Percentiles rank a stretch among this genome's conserved stretches.
Conservation (phyloP, 176 grass and related monocot genomes). For the Ensete glaucum region DNA sequence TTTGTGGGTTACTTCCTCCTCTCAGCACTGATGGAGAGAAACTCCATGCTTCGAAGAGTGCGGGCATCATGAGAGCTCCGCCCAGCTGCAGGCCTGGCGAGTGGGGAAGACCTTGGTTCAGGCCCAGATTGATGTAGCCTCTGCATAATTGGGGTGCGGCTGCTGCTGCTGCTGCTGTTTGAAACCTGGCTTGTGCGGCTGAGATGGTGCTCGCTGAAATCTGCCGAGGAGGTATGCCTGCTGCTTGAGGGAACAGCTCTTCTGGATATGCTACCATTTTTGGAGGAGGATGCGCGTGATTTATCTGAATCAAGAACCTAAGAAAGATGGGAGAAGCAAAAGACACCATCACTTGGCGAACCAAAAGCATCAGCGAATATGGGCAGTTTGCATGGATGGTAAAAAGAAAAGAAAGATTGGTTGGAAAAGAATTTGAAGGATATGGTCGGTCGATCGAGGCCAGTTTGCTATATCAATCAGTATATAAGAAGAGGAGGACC, state of each 20-base stretch:
- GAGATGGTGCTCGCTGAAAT: slow-evolving; percentile 34
- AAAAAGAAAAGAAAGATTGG: neutral
- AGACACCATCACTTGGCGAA: neutral
- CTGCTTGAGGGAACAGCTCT: slow-evolving; percentile 32
- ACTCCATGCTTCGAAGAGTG: slow-evolving; percentile 51
- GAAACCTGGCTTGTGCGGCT: slow-evolving; percentile 28
- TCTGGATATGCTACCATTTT: slow-evolving; percentile 50
- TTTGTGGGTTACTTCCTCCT: slow-evolving; percentile 41
- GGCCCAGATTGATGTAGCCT: slow-evolving; percentile 55
- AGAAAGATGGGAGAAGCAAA: neutral
- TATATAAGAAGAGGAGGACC: too few relatives aligned
- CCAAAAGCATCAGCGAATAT: neutral
- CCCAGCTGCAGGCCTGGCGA: slow-evolving; percentile 6
- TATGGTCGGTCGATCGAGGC: too few relatives aligned
- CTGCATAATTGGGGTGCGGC: slow-evolving; percentile 48
- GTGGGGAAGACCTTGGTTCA: slow-evolving; percentile 40
- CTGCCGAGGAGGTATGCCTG: slow-evolving; percentile 43
- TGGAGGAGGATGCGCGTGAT: slow-evolving; percentile 37
- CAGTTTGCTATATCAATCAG: too few relatives aligned
- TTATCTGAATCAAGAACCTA: slow-evolving; percentile 48
- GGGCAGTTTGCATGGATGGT: neutral
- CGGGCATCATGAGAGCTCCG: slow-evolving; percentile 30
- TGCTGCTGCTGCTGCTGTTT: slow-evolving; percentile 36
- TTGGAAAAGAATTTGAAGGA: neutral
- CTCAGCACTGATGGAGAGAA: slow-evolving; percentile 55